A percentile compares a stretch with the other conserved stretches of the same genome.
phyloP scores from a whole-genome alignment of 1,284 basidiomycete genomes.

The Calocybe gambosa region DNA sequence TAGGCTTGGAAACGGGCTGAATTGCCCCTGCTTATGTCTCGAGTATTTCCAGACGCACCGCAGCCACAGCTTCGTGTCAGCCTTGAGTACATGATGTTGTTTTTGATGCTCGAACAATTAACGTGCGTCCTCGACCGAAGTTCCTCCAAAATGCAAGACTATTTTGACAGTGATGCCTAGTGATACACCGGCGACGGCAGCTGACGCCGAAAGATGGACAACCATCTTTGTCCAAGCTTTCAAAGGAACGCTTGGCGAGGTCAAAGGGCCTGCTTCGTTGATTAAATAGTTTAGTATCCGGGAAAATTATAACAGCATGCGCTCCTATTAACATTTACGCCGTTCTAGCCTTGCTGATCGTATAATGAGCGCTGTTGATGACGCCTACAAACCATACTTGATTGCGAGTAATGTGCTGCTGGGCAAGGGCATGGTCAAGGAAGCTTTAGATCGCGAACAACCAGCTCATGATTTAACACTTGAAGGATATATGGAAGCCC shows the following conservation, averaged over 20 bases:
- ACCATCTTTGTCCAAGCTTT: conserved; percentile 8
- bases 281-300: conserved; percentile 7
- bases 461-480: conserved; percentile 3
- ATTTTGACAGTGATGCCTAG: background rate
- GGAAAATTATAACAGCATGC: background rate
- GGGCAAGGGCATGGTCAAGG: conserved; percentile 5
- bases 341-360: conserved; percentile 5
- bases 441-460: conserved; percentile 9
- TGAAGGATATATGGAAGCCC: conserved; percentile 5
- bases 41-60: conserved; percentile 4
- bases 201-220: conserved; percentile 9
- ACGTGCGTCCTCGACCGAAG: conserved; percentile 5
- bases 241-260: conserved; percentile 4
- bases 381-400: conserved; percentile 5
- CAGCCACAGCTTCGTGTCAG: conserved; percentile 3
- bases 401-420: conserved; percentile 6
- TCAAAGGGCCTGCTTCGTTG: conserved; percentile 1
- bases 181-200: conserved; percentile 6
- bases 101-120: conserved; percentile 9
- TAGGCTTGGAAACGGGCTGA: conserved; percentile 11
- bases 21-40: conserved; percentile 10
- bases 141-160: background rate
- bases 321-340: background rate
- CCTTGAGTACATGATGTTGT: conserved; percentile 10
- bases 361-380: conserved; percentile 1